Evolutionary conservation across 257 asterid genomes (phyloP), one percentile per base, ranked within the genome.

Genomic region (Capsicum baccatum): DNA sequence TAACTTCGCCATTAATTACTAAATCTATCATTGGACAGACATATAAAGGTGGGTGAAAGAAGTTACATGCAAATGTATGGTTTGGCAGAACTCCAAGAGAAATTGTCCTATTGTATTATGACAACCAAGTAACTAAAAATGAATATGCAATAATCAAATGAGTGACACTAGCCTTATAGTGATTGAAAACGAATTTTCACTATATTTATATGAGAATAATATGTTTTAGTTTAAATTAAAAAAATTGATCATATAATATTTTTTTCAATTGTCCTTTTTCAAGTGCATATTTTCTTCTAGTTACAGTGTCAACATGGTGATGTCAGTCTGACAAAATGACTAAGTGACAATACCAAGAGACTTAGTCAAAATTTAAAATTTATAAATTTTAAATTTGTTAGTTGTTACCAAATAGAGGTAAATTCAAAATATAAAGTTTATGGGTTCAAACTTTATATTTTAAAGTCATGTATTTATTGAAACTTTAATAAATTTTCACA

Each of bases 51-150:
- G 52, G 26, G 67, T 47, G 44, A 19, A 58, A 37, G 17, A 19
- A 63, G 33, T 44, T 8, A n/a, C 39, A 50, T 59, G 69, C 82
- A 44, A 54, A 35, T 71, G 48, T 71, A 33, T 67, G 79, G 82
- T 79, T 67, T 83, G 84, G 66, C 39, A 69, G 44, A 14, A 83
- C 42, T 79, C 82, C 86, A 79, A 10, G 13, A n/a, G 67, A 15
- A 63, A 83, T 74, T 58, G 48, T 79, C 66, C 52, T 58, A 19
- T 48, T 58, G 48, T 48, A 59, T 67, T 83, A 58, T 17, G 42
- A 19, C 35, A 55, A 74, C 73, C 39, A 56, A 35, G 59, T 54
- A 57, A 26, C 33, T 26, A 59, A 78, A 44, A 68, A 60, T 37
- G 19, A 42, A 80, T 17, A 60, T 81, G 68, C 55, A 67, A 69